Conservation (phyloP, 169 alveolate genomes). For the Miamiensis avidus region DNA sequence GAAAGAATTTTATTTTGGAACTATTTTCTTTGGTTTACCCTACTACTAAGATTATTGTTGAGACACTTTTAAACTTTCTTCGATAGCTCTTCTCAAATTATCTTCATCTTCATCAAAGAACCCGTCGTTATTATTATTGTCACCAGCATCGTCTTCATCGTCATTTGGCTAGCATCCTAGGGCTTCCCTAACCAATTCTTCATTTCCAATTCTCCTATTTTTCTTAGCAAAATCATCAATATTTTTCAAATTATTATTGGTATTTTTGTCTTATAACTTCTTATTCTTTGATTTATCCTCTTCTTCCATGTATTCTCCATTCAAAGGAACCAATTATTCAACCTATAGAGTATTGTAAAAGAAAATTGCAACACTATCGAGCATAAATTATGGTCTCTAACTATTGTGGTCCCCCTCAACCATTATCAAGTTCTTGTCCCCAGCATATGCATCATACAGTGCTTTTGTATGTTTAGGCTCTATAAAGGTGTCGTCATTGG, state of each 20-base stretch:
- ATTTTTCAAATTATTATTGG: no score
- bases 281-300: background rate
- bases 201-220: background rate
- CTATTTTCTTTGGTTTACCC: background rate
- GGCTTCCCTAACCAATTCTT: background rate
- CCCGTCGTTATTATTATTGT: no score
- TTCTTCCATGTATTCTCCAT: background rate
- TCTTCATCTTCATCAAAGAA: background rate
- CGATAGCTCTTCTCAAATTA: background rate
- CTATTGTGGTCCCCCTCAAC: slow-evolving; percentile 89
- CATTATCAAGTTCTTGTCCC: slow-evolving; percentile 79
- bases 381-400: slow-evolving; percentile 73
- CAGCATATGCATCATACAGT: slow-evolving; percentile 72
- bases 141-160: no score
- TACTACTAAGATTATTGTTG: background rate
- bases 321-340: slow-evolving; percentile 14
- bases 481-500: slow-evolving; percentile 79
- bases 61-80: background rate
- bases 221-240: background rate
- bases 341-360: slow-evolving; percentile 65
- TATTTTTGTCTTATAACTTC: no score
- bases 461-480: slow-evolving; percentile 76
- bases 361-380: slow-evolving; percentile 81
- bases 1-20: background rate
- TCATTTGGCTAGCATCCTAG: background rate